Conservation (phyloP, 495 filamentous ascomycete species). For the Daldinia bambusicola region DNA sequence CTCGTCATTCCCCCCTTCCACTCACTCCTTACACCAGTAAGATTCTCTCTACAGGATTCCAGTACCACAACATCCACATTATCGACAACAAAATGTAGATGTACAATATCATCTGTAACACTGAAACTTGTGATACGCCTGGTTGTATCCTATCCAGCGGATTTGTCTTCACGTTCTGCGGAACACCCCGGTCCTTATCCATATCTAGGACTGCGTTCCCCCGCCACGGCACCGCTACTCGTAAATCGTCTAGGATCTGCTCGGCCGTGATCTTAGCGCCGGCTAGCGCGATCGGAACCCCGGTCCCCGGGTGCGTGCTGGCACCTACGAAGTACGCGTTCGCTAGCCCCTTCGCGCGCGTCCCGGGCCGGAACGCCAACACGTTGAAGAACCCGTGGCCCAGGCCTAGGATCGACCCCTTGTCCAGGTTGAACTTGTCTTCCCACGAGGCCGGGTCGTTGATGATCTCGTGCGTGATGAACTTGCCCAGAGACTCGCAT, state of each 20-base stretch:
- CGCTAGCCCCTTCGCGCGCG: slow-evolving; percentile 59
- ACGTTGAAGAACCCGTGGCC: slow-evolving; percentile 78
- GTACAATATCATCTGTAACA: background rate
- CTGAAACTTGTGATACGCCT: background rate
- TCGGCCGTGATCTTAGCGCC: slow-evolving; percentile 69
- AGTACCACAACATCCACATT: slow-evolving; percentile 12
- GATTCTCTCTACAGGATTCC: background rate
- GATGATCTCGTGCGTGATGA: slow-evolving; percentile 66
- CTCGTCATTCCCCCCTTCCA: background rate
- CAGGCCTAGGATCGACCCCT: slow-evolving; percentile 74
- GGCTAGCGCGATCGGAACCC: slow-evolving; percentile 74
- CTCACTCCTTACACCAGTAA: background rate
- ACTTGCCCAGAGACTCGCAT: slow-evolving; percentile 52
- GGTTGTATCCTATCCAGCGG: slow-evolving; percentile 49
- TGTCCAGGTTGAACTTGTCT: slow-evolving; percentile 72
- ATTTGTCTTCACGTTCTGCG: slow-evolving; percentile 37
- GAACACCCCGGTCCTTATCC: slow-evolving; percentile 37
- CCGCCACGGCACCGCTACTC: slow-evolving; percentile 56
- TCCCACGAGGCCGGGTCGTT: slow-evolving; percentile 72
- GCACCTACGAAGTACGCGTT: slow-evolving; percentile 74
- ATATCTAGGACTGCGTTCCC: slow-evolving; percentile 17
- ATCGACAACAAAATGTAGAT: slow-evolving; percentile 17
- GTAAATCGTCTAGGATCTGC: slow-evolving; percentile 61
- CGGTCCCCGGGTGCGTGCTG: slow-evolving; percentile 76
- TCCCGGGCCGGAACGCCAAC: slow-evolving; percentile 69